Evolutionary conservation across 192 early-diverging fungal species (phyloP).

Genomic region (Entomortierella lignicola): DNA sequence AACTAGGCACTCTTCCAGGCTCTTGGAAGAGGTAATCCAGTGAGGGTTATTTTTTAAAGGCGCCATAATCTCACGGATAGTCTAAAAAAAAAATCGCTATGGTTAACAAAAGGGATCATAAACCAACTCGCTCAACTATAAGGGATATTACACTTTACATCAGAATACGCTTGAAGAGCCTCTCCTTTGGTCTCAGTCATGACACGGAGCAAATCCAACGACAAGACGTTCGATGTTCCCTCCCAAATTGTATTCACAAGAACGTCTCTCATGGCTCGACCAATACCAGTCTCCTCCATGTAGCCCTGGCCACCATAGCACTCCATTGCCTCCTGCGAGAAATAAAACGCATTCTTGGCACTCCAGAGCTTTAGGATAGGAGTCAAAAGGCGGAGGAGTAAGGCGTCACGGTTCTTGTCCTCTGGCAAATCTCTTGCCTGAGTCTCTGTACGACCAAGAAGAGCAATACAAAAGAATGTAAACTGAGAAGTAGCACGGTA

Average conservation of each 20-base stretch:
- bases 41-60: constrained; percentile 25
- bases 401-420: constrained; percentile 24
- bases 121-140: background rate
- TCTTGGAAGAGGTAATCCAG: constrained; percentile 26
- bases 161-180: constrained; percentile 53
- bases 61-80: constrained; percentile 33
- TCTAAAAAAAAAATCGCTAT: constrained; percentile 25
- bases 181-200: constrained; percentile 60
- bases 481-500: constrained; percentile 66
- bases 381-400: constrained; percentile 72
- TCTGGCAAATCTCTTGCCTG: constrained; percentile 22
- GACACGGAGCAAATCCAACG: constrained; percentile 71
- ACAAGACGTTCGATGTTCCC: constrained; percentile 76
- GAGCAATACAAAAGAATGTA: constrained; percentile 62
- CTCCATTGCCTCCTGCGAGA: constrained; percentile 72
- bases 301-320: constrained; percentile 79
- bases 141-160: constrained; percentile 50
- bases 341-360: constrained; percentile 58
- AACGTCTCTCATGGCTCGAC: constrained; percentile 66
- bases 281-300: constrained; percentile 79
- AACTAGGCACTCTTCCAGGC: constrained; percentile 26
- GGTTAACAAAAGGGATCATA: background rate
- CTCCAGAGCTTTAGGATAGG: constrained; percentile 73
- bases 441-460: constrained; percentile 68
- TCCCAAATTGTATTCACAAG: constrained; percentile 83